These are phyloP conservation scores for Microdochium nivale DNA, from an alignment of 2,329 filamentous ascomycete genomes.

Conservation along the genomic window DNA sequence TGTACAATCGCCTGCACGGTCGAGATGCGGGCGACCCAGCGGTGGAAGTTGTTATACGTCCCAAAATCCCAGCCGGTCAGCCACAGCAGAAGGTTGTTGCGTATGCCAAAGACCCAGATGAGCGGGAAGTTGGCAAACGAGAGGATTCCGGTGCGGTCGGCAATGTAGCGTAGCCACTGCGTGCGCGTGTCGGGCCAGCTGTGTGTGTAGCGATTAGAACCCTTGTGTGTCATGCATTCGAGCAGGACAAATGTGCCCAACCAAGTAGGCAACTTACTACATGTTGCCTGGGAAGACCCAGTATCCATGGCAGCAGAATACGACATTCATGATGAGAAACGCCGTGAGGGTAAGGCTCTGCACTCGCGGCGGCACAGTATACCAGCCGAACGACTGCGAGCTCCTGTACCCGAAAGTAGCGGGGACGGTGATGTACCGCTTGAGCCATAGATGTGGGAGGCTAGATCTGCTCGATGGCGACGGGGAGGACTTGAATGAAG, in stretches of 20 bases:
- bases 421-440: slow-evolving; percentile 24
- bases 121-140: slow-evolving; percentile 55
- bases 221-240: too few relatives aligned
- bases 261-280: slow-evolving; percentile 22
- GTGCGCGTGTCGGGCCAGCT: slow-evolving; percentile 24
- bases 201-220: not conserved
- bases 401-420: slow-evolving; percentile 34
- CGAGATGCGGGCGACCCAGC: slow-evolving; percentile 54
- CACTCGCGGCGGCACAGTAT: slow-evolving; percentile 33
- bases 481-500: not conserved
- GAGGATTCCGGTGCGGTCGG: slow-evolving; percentile 56
- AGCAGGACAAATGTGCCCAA: too few relatives aligned
- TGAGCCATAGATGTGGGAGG: slow-evolving; percentile 16
- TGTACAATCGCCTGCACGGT: slow-evolving; percentile 56
- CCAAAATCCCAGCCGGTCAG: slow-evolving; percentile 61
- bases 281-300: slow-evolving; percentile 26
- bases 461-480: not conserved
- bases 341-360: slow-evolving; percentile 28
- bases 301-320: slow-evolving; percentile 27
- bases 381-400: slow-evolving; percentile 34
- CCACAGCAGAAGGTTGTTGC: slow-evolving; percentile 60
- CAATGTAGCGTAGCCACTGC: slow-evolving; percentile 43
- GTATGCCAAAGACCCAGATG: slow-evolving; percentile 57
- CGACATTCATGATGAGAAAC: slow-evolving; percentile 29
- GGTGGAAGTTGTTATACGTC: slow-evolving; percentile 59